Conservation (phyloP, 306 rosid species). For the Alnus rubra region DNA sequence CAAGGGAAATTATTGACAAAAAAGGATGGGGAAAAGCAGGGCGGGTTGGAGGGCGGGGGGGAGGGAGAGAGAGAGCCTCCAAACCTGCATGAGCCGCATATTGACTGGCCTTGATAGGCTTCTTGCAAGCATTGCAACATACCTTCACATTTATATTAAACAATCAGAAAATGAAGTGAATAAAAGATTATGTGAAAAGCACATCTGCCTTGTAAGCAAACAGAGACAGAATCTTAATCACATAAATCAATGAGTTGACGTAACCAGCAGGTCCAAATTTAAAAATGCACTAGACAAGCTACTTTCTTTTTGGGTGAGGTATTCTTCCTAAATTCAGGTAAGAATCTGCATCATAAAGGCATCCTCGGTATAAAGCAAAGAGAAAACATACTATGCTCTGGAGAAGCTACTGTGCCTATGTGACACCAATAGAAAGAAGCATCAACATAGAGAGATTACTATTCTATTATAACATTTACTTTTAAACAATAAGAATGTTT, state of each 20-base stretch:
- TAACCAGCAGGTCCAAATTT: constrained; percentile 22
- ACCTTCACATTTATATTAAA: constrained; percentile 63
- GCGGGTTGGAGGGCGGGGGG: not conserved
- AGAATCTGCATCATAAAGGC: not conserved
- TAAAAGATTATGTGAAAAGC: constrained; percentile 16
- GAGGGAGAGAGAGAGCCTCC: constrained; percentile 23
- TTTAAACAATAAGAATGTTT: not conserved
- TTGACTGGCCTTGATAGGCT: constrained; percentile 81
- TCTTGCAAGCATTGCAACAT: constrained; percentile 90
- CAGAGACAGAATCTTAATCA: constrained; percentile 17
- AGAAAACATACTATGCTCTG: not conserved
- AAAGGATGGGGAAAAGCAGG: not conserved
- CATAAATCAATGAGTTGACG: constrained; percentile 5
- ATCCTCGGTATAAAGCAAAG: not conserved
- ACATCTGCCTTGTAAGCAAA: constrained; percentile 27
- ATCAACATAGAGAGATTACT: not conserved
- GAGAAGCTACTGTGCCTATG: not conserved
- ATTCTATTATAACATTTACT: not conserved
- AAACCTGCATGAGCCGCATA: constrained; percentile 87
- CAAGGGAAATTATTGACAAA: not conserved
- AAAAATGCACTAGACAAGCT: constrained; percentile 15
- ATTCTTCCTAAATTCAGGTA: not conserved
- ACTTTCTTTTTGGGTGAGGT: constrained; percentile 6
- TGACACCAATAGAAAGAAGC: not conserved
- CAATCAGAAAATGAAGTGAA: constrained; percentile 34